phyloP scores from a whole-genome alignment of 208 protist species.

The Porcisia hertigi region DNA sequence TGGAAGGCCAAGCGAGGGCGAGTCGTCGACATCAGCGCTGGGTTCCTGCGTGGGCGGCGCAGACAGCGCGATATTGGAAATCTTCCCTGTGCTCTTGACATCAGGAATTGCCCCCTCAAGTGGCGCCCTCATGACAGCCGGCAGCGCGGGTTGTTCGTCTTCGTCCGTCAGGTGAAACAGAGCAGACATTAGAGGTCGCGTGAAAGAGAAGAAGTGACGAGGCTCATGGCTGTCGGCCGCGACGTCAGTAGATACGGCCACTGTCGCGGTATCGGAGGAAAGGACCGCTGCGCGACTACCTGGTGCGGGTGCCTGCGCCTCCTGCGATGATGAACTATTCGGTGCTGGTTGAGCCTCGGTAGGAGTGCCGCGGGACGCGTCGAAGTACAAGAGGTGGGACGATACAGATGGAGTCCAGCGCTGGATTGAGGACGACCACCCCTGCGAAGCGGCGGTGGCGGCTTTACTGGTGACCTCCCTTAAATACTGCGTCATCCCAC shows the following conservation, averaged over 20 bases:
- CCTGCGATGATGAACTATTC: background rate
- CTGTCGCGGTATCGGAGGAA: background rate
- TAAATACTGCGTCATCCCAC: constrained; percentile 6
- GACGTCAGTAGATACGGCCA: background rate
- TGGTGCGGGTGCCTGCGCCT: background rate
- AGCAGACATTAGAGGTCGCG: constrained; percentile 16
- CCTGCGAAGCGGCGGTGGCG: constrained; percentile 4
- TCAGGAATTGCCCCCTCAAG: background rate
- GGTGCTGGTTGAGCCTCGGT: background rate
- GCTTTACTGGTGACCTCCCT: constrained; percentile 3
- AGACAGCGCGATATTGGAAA: background rate
- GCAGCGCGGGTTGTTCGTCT: background rate
- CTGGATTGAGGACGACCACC: constrained; percentile 12
- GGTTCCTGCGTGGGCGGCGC: background rate
- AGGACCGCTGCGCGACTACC: background rate
- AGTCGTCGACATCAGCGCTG: background rate
- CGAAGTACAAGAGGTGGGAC: background rate
- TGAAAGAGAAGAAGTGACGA: constrained; percentile 9
- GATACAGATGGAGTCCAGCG: constrained; percentile 12
- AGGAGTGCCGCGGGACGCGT: background rate
- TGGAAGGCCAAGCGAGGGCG: background rate
- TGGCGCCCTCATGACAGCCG: background rate
- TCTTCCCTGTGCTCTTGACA: background rate
- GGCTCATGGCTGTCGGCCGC: background rate
- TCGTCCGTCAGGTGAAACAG: constrained; percentile 7